phyloP scores from a whole-genome alignment of 2,329 filamentous ascomycete species.

The Arthroderma sp. region DNA sequence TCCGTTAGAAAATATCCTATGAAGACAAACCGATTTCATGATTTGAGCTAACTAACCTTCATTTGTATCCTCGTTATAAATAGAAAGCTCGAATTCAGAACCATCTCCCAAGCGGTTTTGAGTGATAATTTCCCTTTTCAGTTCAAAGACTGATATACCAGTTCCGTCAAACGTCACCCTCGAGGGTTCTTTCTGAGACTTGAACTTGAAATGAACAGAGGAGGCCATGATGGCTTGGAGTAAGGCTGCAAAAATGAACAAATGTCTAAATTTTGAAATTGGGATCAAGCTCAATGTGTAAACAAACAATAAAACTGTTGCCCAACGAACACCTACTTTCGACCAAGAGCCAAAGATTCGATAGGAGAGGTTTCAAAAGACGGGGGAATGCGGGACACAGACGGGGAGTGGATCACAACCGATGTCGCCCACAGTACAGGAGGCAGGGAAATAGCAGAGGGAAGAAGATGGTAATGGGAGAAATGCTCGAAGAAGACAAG shows the following conservation, averaged over 20 bases:
- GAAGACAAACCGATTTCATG: neutral
- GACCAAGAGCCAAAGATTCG: neutral
- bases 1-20: neutral
- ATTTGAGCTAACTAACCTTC: conserved; percentile 55
- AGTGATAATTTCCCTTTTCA: conserved; percentile 96
- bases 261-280: conserved; percentile 15
- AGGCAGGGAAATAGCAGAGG: neutral
- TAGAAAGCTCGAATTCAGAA: conserved; percentile 88
- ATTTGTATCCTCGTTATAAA: conserved; percentile 82
- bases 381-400: neutral
- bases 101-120: conserved; percentile 90
- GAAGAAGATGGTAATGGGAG: neutral
- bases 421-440: neutral
- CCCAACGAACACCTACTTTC: neutral
- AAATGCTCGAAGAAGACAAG: neutral
- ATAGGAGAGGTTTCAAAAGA: neutral
- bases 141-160: conserved; percentile 93
- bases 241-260: conserved; percentile 12
- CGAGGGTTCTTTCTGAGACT: conserved; percentile 90
- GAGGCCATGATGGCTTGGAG: conserved; percentile 59
- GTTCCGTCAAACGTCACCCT: conserved; percentile 95
- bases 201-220: conserved; percentile 99
- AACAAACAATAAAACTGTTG: neutral
- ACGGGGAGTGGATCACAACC: neutral
- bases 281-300: conserved; percentile 5